Evolutionary conservation across 83 land plant genomes (phyloP).

Genomic region (Picea abies): DNA sequence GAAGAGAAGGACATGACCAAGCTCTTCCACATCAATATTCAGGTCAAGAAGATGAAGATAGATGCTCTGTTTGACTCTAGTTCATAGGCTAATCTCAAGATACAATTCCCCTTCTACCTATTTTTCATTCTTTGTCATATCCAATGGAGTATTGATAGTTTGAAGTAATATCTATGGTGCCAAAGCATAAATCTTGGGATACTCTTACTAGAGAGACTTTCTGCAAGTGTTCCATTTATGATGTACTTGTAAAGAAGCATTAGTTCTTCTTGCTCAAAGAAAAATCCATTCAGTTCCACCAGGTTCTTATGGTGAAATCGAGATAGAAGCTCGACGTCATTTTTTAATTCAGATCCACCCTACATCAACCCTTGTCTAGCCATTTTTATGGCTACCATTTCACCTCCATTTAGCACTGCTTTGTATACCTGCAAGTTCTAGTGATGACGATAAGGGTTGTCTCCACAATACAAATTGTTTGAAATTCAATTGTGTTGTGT

Average conservation of each 20-base stretch:
- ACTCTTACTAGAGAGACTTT: constrained; percentile 40
- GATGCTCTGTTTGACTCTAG: too few relatives aligned
- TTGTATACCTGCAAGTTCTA: constrained; percentile 33
- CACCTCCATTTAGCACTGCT: constrained; percentile 22
- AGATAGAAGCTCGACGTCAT: constrained; percentile 41
- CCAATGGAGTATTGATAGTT: too few relatives aligned
- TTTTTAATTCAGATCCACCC: constrained; percentile 39
- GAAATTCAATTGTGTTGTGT: background rate
- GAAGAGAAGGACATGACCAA: too few relatives aligned
- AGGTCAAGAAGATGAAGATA: too few relatives aligned
- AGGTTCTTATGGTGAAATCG: constrained; percentile 52
- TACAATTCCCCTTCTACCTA: constrained; percentile 21
- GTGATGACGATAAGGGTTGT: background rate
- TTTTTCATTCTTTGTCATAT: too few relatives aligned
- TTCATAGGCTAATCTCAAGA: too few relatives aligned
- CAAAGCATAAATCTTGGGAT: too few relatives aligned
- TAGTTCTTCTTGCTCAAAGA: constrained; percentile 37
- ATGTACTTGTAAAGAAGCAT: constrained; percentile 44
- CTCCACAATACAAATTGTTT: background rate
- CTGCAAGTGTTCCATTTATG: constrained; percentile 32
- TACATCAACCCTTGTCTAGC: constrained; percentile 30
- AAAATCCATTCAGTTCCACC: constrained; percentile 39
- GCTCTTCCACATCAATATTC: too few relatives aligned
- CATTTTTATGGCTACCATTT: constrained; percentile 38
- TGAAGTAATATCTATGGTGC: too few relatives aligned